Conservation (phyloP, 2,329 filamentous ascomycete genomes). For the Ciborinia camelliae region DNA sequence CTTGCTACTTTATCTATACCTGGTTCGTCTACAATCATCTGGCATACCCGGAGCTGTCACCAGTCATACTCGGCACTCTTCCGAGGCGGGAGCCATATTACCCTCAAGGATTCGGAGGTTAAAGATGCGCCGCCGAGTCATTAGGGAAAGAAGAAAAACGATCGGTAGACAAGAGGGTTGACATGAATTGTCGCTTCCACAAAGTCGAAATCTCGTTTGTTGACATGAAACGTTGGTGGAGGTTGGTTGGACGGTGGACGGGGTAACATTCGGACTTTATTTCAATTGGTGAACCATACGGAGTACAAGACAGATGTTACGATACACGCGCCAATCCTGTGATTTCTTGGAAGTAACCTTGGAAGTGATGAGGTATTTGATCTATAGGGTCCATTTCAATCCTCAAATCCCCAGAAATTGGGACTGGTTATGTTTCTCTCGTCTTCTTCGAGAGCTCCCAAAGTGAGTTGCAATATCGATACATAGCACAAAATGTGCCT, state of each 20-base stretch:
- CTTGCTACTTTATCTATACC: slow-evolving; percentile 3
- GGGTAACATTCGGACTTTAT: not conserved
- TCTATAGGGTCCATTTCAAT: not conserved
- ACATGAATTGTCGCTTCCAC: not conserved
- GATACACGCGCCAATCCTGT: slow-evolving; percentile 3
- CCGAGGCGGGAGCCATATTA: not conserved
- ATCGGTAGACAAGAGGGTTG: not conserved
- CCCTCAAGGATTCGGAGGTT: slow-evolving; percentile 1
- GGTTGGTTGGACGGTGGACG: not conserved
- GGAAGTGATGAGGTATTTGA: not conserved
- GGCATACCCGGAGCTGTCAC: not conserved
- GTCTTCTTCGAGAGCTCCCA: not conserved
- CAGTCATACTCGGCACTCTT: slow-evolving; percentile 3
- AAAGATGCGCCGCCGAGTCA: not conserved
- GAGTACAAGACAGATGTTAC: not conserved
- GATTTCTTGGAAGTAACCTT: slow-evolving; percentile 7
- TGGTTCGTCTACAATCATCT: not conserved
- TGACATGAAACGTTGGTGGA: slow-evolving; percentile 1
- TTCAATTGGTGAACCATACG: slow-evolving; percentile 1
- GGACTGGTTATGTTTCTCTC: not conserved
- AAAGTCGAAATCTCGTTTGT: slow-evolving; percentile 7
- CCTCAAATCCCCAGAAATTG: not conserved
- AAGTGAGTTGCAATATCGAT: not conserved
- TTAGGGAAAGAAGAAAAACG: not conserved
- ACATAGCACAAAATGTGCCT: not conserved